A percentile compares a stretch with the other conserved stretches of the same genome.
These are phyloP conservation scores for Geranomyces michiganensis DNA, from an alignment of 192 early-diverging fungal genomes.

Conservation along the genomic window DNA sequence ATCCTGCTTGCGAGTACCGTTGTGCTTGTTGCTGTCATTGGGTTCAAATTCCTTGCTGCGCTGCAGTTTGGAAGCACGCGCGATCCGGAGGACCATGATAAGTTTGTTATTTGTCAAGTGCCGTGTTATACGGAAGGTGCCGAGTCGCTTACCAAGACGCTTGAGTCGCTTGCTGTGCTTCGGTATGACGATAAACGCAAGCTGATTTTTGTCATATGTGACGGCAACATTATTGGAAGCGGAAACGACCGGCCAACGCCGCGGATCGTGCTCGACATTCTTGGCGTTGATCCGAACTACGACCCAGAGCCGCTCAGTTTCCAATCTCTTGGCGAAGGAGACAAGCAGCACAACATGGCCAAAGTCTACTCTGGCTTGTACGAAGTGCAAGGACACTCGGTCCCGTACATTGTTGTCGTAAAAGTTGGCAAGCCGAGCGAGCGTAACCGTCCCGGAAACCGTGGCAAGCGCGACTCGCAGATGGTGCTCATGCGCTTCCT, in stretches of 20 bases:
- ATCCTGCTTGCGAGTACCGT: slow-evolving; percentile 79
- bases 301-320: slow-evolving; percentile 76
- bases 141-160: slow-evolving; percentile 79
- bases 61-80: slow-evolving; percentile 76
- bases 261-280: slow-evolving; percentile 77
- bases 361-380: slow-evolving; percentile 97
- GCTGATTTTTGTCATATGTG: slow-evolving; percentile 82
- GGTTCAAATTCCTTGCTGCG: slow-evolving; percentile 94
- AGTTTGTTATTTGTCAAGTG: slow-evolving; percentile 92
- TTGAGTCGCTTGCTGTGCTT: slow-evolving; percentile 77
- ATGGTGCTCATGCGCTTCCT: slow-evolving; percentile 84
- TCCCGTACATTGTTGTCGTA: slow-evolving; percentile 92
- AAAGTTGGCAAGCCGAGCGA: slow-evolving; percentile 91
- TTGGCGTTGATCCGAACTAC: slow-evolving; percentile 74
- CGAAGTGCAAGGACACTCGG: slow-evolving; percentile 81
- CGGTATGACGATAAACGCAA: slow-evolving; percentile 87
- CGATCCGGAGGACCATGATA: slow-evolving; percentile 83
- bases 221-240: slow-evolving; percentile 92
- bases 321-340: slow-evolving; percentile 87
- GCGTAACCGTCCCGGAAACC: slow-evolving; percentile 72
- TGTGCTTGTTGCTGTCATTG: slow-evolving; percentile 82
- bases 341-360: slow-evolving; percentile 89
- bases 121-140: slow-evolving; percentile 92
- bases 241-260: slow-evolving; percentile 97
- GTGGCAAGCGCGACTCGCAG: slow-evolving; percentile 86